Percentiles rank a stretch among this genome's conserved stretches.
Evolutionary conservation across 257 asterid genomes (phyloP).

Genomic region (Schizonepeta tenuifolia): DNA sequence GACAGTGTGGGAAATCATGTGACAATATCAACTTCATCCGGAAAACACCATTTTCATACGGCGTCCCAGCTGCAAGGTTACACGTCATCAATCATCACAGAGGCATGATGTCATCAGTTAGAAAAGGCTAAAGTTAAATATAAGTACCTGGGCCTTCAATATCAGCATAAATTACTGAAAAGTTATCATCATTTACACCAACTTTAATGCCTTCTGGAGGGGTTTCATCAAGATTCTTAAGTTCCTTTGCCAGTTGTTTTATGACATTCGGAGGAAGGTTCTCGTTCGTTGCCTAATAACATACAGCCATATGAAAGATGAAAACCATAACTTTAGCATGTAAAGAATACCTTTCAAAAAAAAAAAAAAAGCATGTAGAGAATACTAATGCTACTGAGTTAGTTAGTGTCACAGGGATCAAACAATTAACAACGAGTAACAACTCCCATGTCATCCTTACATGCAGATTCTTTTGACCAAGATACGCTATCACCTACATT

Average conservation of each 20-base stretch:
- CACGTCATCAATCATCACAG: constrained; percentile 32
- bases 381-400: too few species aligned
- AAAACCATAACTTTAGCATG: neutral
- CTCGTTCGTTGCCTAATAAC: constrained; percentile 82
- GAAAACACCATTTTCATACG: constrained; percentile 87
- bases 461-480: neutral
- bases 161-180: constrained; percentile 86
- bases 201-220: constrained; percentile 99
- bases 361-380: too few species aligned
- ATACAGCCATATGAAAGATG: constrained; percentile 19
- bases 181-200: constrained; percentile 83
- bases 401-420: neutral
- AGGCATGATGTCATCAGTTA: constrained; percentile 8
- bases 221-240: constrained; percentile 91
- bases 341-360: too few species aligned
- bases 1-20: constrained; percentile 89
- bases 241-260: constrained; percentile 87
- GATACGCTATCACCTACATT: neutral
- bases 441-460: too few species aligned
- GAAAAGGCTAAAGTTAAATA: constrained; percentile 16
- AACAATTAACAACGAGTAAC: neutral
- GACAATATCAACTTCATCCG: constrained; percentile 91
- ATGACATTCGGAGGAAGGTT: constrained; percentile 96
- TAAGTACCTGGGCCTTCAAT: constrained; percentile 92
- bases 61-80: constrained; percentile 89